These are phyloP conservation scores for Lyophyllum atratum DNA, from an alignment of 768 basidiomycete genomes.

Conservation along the genomic window DNA sequence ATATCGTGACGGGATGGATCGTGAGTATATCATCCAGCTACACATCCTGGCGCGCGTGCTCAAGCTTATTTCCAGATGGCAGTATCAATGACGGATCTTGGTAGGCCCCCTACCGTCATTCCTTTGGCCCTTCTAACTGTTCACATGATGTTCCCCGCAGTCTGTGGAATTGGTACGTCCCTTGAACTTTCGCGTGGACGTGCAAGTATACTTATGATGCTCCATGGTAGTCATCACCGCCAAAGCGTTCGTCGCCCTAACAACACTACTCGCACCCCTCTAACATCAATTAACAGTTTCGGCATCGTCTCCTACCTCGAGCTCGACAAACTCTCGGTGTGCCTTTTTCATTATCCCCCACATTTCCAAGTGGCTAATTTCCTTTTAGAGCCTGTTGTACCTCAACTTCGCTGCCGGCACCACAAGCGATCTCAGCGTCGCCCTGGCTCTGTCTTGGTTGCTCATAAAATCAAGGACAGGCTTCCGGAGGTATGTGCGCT, in stretches of 20 bases:
- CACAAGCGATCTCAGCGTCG: constrained; percentile 52
- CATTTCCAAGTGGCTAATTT: neutral
- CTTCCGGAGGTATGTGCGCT: constrained; percentile 39
- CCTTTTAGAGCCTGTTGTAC: constrained; percentile 48
- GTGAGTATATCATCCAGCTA: constrained; percentile 28
- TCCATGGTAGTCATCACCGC: constrained; percentile 46
- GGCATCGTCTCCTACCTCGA: constrained; percentile 35
- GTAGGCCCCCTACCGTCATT: constrained; percentile 29
- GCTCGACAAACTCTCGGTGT: constrained; percentile 39
- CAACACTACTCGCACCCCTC: neutral
- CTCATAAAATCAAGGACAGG: constrained; percentile 53
- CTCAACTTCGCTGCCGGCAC: constrained; percentile 51
- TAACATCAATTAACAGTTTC: constrained; percentile 34
- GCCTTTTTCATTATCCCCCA: constrained; percentile 7
- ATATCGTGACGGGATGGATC: constrained; percentile 42
- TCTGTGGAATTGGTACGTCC: constrained; percentile 37
- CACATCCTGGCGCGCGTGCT: neutral
- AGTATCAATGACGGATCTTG: constrained; percentile 45
- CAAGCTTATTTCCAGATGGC: constrained; percentile 25
- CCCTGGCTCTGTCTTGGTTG: constrained; percentile 49
- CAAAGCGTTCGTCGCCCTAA: constrained; percentile 45
- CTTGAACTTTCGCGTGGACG: neutral
- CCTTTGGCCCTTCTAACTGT: neutral
- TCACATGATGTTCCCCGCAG: constrained; percentile 20
- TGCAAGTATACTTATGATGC: neutral